Conservation (phyloP, 345 rosid genomes). For the Theobroma cacao region DNA sequence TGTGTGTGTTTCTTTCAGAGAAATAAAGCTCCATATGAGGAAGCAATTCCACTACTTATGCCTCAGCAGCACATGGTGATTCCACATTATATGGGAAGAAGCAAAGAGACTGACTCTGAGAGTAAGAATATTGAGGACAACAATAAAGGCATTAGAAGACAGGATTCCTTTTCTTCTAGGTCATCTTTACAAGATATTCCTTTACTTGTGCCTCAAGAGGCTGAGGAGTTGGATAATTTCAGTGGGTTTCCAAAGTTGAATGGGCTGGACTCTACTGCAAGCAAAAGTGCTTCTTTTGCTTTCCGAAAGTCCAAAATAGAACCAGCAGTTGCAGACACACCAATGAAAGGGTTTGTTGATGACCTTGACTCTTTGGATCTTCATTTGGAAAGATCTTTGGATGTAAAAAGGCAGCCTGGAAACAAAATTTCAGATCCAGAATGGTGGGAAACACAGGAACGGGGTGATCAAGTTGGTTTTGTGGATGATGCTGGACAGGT, state of each 20-base stretch:
- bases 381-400: constrained; percentile 30
- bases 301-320: constrained; percentile 61
- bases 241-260: constrained; percentile 40
- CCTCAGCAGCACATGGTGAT: constrained; percentile 99
- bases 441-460: constrained; percentile 95
- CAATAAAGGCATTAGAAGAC: constrained; percentile 46
- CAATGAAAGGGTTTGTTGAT: constrained; percentile 91
- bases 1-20: constrained; percentile 47
- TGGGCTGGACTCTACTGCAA: constrained; percentile 31
- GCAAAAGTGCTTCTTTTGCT: constrained; percentile 52
- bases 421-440: constrained; percentile 47
- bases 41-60: constrained; percentile 92
- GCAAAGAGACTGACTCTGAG: constrained; percentile 46
- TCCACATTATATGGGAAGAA: constrained; percentile 88
- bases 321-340: constrained; percentile 50
- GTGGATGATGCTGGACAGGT: constrained; percentile 75
- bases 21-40: constrained; percentile 93
- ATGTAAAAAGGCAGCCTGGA: constrained; percentile 31
- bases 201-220: constrained; percentile 84
- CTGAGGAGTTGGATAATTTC: constrained; percentile 50
- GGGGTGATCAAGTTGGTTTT: constrained; percentile 58
- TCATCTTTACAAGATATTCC: constrained; percentile 91
- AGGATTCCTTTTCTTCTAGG: constrained; percentile 72
- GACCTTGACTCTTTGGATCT: constrained; percentile 42
- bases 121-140: constrained; percentile 42